These are phyloP conservation scores for Kwoniella heveanensis DNA, from an alignment of 768 basidiomycete species.

Conservation along the genomic window DNA sequence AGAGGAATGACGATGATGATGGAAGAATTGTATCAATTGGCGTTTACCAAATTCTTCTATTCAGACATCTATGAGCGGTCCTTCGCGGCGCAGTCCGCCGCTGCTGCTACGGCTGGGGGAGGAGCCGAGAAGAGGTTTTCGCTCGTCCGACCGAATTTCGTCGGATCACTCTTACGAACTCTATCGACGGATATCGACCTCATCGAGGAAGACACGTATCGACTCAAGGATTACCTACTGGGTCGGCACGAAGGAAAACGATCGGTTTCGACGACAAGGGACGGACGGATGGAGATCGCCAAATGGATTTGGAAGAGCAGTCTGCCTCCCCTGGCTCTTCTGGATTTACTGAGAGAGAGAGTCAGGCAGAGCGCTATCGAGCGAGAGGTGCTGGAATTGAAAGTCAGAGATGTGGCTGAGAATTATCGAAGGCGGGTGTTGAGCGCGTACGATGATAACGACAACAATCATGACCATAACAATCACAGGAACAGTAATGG, in stretches of 20 bases:
- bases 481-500: not conserved
- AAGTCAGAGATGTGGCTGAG: constrained; percentile 28
- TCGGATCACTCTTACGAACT: constrained; percentile 2
- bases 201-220: not conserved
- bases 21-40: constrained; percentile 24
- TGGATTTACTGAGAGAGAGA: constrained; percentile 18
- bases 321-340: constrained; percentile 27
- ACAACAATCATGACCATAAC: not conserved
- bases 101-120: not conserved
- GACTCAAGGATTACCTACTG: not conserved
- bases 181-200: not conserved
- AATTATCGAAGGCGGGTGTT: constrained; percentile 12
- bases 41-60: constrained; percentile 31
- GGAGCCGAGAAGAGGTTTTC: constrained; percentile 20
- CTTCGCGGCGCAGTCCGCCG: constrained; percentile 21
- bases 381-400: constrained; percentile 11
- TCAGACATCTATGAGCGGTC: constrained; percentile 26
- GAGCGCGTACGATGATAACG: constrained; percentile 19
- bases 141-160: constrained; percentile 24
- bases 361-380: constrained; percentile 13
- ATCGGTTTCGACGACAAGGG: not conserved
- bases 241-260: not conserved
- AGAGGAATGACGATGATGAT: not conserved
- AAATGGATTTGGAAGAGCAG: constrained; percentile 22
- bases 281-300: not conserved